Evolutionary conservation across 1,284 basidiomycete species (phyloP).

Genomic region (Trametes sp.): DNA sequence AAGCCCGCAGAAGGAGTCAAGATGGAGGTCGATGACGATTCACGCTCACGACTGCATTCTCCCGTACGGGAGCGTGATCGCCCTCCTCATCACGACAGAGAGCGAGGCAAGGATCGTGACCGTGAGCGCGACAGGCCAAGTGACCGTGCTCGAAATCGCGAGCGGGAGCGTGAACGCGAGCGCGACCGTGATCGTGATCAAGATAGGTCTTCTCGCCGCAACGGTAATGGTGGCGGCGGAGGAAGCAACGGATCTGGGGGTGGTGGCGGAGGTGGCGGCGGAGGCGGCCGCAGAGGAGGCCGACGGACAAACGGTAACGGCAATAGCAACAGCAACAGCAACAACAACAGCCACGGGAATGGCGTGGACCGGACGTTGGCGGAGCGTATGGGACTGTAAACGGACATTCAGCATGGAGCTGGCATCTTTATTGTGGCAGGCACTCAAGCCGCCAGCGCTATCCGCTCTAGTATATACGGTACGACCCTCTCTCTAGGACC

Average conservation of each 20-base stretch:
- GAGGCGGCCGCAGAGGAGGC: constrained; percentile 43
- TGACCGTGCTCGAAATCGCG: constrained; percentile 43
- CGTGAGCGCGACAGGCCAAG: constrained; percentile 40
- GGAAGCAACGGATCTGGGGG: constrained; percentile 18
- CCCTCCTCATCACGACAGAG: constrained; percentile 41
- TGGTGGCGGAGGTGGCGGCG: constrained; percentile 41
- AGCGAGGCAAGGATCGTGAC: constrained; percentile 45
- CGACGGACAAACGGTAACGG: constrained; percentile 31
- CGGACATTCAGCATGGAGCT: constrained; percentile 32
- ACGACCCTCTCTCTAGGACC: constrained; percentile 39
- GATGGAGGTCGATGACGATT: constrained; percentile 69
- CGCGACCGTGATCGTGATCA: constrained; percentile 42
- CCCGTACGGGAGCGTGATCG: constrained; percentile 43
- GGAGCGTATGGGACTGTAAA: constrained; percentile 74
- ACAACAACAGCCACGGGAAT: constrained; percentile 40
- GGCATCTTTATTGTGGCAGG: constrained; percentile 24
- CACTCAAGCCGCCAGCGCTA: constrained; percentile 32
- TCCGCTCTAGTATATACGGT: constrained; percentile 55
- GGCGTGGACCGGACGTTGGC: constrained; percentile 79
- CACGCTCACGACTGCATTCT: constrained; percentile 40
- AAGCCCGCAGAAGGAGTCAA: constrained; percentile 42
- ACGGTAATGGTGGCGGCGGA: constrained; percentile 38
- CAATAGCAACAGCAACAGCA: constrained; percentile 17
- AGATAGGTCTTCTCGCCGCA: constrained; percentile 38
- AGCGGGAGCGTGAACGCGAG: constrained; percentile 40